phyloP scores from a whole-genome alignment of 345 rosid species.

The Alliaria petiolata region DNA sequence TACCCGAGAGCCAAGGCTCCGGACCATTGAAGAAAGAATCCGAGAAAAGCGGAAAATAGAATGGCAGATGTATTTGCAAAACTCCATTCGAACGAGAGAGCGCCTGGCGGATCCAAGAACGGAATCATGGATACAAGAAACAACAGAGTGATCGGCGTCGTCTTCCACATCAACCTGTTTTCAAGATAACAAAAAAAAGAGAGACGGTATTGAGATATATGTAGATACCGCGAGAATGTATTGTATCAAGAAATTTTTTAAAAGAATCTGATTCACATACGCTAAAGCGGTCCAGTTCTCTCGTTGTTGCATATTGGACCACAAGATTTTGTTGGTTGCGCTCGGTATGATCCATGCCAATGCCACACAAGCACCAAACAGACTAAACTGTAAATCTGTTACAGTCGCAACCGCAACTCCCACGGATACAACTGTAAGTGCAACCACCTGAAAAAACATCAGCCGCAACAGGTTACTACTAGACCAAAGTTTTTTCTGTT shows the following conservation, averaged over 20 bases:
- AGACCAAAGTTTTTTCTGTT: neutral
- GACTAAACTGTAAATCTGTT: conserved; percentile 81
- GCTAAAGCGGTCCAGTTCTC: conserved; percentile 94
- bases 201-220: neutral
- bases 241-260: neutral
- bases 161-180: conserved; percentile 96
- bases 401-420: conserved; percentile 97
- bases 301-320: conserved; percentile 88
- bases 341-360: conserved; percentile 95
- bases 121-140: conserved; percentile 83
- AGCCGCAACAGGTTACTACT: neutral
- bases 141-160: conserved; percentile 84
- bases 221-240: neutral
- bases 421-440: conserved; percentile 71
- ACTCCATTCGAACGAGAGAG: conserved; percentile 70
- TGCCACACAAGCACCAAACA: conserved; percentile 89
- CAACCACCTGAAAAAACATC: conserved; percentile 51
- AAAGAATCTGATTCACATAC: conserved; percentile 48
- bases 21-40: conserved; percentile 98
- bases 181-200: neutral
- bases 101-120: conserved; percentile 88
- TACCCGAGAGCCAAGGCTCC: conserved; percentile 98
- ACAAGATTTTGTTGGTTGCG: conserved; percentile 87
- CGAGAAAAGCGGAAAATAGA: conserved; percentile 72
- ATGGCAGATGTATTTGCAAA: conserved; percentile 52